These are phyloP conservation scores for Avena insularis DNA, from an alignment of 176 grass and related monocot species.

Conservation along the genomic window DNA sequence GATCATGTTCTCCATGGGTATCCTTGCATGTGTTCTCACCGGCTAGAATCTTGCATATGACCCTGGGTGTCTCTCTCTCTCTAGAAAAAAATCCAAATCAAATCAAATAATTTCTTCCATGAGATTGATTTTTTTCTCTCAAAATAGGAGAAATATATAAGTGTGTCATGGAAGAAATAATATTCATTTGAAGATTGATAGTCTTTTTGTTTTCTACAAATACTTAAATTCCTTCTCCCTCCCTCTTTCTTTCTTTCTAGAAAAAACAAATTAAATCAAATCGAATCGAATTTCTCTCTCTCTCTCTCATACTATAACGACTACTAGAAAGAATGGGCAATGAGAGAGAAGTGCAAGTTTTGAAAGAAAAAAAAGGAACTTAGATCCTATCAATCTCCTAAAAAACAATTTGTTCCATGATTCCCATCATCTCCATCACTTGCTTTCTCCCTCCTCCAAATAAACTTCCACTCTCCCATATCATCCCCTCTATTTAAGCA, in stretches of 20 bases:
- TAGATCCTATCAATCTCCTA: slow-evolving; percentile 43
- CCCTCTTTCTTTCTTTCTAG: background rate
- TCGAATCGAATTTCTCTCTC: background rate
- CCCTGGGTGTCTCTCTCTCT: background rate
- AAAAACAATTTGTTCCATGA: slow-evolving; percentile 17
- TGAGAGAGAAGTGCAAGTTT: background rate
- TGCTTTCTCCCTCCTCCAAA: too few species aligned
- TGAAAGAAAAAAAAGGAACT: background rate
- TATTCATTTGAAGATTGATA: too few species aligned
- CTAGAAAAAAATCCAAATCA: background rate
- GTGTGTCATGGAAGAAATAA: too few species aligned
- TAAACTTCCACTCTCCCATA: too few species aligned
- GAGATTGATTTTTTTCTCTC: too few species aligned
- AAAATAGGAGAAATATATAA: too few species aligned
- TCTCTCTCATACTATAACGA: background rate
- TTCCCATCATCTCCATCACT: background rate
- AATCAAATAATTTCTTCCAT: background rate
- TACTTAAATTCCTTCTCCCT: too few species aligned
- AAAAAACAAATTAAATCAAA: background rate
- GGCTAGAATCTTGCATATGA: background rate
- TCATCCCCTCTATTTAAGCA: slow-evolving; percentile 60
- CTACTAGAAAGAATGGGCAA: background rate
- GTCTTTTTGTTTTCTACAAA: too few species aligned
- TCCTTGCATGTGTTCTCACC: slow-evolving; percentile 33
- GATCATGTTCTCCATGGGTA: slow-evolving; percentile 37